These are phyloP conservation scores for Tylopilus sp. DNA, from an alignment of 768 basidiomycete genomes.

Conservation along the genomic window DNA sequence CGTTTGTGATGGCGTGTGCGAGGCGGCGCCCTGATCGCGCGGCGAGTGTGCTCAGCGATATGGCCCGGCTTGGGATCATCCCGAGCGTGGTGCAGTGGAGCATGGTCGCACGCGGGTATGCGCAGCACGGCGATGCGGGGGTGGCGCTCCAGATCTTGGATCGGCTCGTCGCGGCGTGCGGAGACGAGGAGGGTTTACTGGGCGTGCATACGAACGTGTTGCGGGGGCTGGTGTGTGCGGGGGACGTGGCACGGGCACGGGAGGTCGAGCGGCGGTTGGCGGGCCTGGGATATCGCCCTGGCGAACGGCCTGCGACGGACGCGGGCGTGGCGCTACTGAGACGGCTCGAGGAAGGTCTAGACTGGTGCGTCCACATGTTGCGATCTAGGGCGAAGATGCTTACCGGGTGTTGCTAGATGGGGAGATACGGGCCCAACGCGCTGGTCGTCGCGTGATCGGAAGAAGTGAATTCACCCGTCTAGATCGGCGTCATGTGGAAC, in stretches of 20 bases:
- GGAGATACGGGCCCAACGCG: neutral
- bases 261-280: constrained; percentile 29
- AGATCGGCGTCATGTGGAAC: neutral
- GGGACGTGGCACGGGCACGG: constrained; percentile 27
- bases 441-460: neutral
- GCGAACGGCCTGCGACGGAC: constrained; percentile 24
- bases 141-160: constrained; percentile 42
- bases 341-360: constrained; percentile 20
- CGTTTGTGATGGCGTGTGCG: constrained; percentile 48
- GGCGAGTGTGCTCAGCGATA: constrained; percentile 46
- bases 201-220: constrained; percentile 38
- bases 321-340: constrained; percentile 18
- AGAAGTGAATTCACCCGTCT: neutral
- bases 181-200: constrained; percentile 10
- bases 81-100: constrained; percentile 49
- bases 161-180: constrained; percentile 32
- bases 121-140: constrained; percentile 33
- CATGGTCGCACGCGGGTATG: constrained; percentile 46
- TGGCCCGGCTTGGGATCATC: constrained; percentile 42
- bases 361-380: too few relatives aligned
- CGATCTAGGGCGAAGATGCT: too few relatives aligned
- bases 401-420: neutral
- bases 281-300: constrained; percentile 21
- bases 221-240: constrained; percentile 34
- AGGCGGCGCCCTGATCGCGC: constrained; percentile 30